These are phyloP conservation scores for Hypoxylon sp. DNA, from an alignment of 2,329 filamentous ascomycete genomes.

Conservation along the genomic window DNA sequence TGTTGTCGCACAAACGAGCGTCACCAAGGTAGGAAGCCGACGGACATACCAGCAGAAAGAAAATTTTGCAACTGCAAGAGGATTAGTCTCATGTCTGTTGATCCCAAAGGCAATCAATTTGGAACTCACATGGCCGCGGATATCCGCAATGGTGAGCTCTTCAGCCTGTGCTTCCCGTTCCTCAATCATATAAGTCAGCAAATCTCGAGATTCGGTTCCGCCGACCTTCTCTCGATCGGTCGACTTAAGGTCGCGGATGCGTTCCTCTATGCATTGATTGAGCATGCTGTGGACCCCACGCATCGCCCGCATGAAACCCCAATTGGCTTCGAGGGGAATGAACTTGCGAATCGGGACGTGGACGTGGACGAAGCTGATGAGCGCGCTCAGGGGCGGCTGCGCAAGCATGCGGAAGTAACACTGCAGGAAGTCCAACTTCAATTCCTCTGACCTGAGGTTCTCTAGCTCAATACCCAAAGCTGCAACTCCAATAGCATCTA, in stretches of 20 bases:
- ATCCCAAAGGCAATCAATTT: neutral
- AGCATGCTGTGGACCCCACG: slow-evolving; percentile 50
- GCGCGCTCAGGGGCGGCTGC: slow-evolving; percentile 41
- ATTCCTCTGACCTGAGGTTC: slow-evolving; percentile 44
- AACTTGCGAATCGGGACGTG: slow-evolving; percentile 54
- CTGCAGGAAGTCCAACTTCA: slow-evolving; percentile 47
- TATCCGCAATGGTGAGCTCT: slow-evolving; percentile 28
- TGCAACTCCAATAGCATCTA: slow-evolving; percentile 56
- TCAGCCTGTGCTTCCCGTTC: slow-evolving; percentile 37
- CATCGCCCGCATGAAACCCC: slow-evolving; percentile 53
- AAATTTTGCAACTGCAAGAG: slow-evolving; percentile 31
- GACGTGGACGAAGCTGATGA: slow-evolving; percentile 51
- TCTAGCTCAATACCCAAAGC: slow-evolving; percentile 54
- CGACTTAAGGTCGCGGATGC: slow-evolving; percentile 44
- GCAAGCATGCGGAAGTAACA: slow-evolving; percentile 49
- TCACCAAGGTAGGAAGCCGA: neutral
- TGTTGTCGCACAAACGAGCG: no score
- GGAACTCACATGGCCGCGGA: slow-evolving; percentile 34
- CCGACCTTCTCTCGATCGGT: slow-evolving; percentile 36
- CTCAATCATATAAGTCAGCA: slow-evolving; percentile 54
- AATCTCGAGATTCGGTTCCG: slow-evolving; percentile 44
- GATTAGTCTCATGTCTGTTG: slow-evolving; percentile 4
- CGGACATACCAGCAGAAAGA: slow-evolving; percentile 31
- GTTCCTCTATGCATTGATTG: slow-evolving; percentile 46
- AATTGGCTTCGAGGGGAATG: slow-evolving; percentile 55